Evolutionary conservation across 306 rosid genomes (phyloP).

Genomic region (Vigna hirtella): DNA sequence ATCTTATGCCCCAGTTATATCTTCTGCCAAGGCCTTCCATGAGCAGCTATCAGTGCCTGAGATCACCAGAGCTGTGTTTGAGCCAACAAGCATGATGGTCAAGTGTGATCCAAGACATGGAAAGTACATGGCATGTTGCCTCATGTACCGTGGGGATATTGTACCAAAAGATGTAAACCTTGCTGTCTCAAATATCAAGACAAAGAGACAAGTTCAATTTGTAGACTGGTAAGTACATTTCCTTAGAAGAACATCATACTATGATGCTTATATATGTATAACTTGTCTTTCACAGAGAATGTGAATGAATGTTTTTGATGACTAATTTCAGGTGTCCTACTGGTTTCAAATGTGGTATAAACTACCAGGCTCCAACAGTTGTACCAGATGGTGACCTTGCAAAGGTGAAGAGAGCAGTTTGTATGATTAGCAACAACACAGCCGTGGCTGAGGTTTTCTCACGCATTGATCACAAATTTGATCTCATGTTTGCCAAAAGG

Average conservation of each 20-base stretch:
- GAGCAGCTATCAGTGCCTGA: constrained; percentile 74
- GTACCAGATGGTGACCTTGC: constrained; percentile 92
- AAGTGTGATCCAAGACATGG: constrained; percentile 89
- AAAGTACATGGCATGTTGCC: constrained; percentile 86
- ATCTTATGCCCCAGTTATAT: constrained; percentile 76
- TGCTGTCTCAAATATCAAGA: constrained; percentile 71
- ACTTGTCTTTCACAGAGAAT: background rate
- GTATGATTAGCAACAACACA: constrained; percentile 84
- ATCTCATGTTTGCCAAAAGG: constrained; percentile 74
- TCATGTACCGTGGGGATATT: constrained; percentile 86
- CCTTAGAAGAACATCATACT: background rate
- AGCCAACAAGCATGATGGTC: constrained; percentile 82
- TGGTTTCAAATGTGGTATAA: constrained; percentile 88
- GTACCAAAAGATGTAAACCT: constrained; percentile 76
- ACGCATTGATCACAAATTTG: constrained; percentile 75
- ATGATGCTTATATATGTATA: background rate
- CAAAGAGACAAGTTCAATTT: constrained; percentile 73
- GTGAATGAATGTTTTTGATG: constrained; percentile 2
- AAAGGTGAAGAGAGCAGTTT: constrained; percentile 68
- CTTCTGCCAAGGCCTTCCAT: constrained; percentile 73
- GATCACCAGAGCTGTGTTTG: constrained; percentile 77
- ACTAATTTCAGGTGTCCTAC: constrained; percentile 72
- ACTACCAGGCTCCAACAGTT: constrained; percentile 74
- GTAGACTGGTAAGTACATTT: constrained; percentile 69
- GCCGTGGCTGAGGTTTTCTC: constrained; percentile 74